A percentile compares a stretch with the other conserved stretches of the same genome.
Conservation (phyloP, 805 yeast species). For the Candida ovalis region DNA sequence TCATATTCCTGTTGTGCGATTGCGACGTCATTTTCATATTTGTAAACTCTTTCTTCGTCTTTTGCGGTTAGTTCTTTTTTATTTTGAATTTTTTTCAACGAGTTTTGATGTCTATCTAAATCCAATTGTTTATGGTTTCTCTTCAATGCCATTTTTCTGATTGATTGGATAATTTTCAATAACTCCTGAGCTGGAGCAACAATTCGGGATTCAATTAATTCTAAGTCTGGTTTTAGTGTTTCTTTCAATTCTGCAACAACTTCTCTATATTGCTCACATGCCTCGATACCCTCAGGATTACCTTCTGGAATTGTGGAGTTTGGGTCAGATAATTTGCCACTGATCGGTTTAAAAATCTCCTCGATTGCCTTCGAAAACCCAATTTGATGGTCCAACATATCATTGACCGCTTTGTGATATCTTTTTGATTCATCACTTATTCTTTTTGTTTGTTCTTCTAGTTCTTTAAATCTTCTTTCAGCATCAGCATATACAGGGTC, state of each 20-base stretch:
- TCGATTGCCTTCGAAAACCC: slow-evolving; percentile 95
- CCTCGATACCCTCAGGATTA: slow-evolving; percentile 94
- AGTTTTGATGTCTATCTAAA: slow-evolving; percentile 77
- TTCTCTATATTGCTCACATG: slow-evolving; percentile 86
- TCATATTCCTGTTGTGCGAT: slow-evolving; percentile 94
- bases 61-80: slow-evolving; percentile 82
- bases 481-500: slow-evolving; percentile 95
- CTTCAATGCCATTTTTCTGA: slow-evolving; percentile 91
- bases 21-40: slow-evolving; percentile 83
- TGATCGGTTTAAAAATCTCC: slow-evolving; percentile 92
- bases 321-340: slow-evolving; percentile 90
- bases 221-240: slow-evolving; percentile 87
- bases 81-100: slow-evolving; percentile 66
- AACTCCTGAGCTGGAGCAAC: slow-evolving; percentile 90
- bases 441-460: slow-evolving; percentile 85
- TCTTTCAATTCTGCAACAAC: slow-evolving; percentile 84
- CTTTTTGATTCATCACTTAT: slow-evolving; percentile 86
- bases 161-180: slow-evolving; percentile 71
- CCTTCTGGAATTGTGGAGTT: slow-evolving; percentile 84
- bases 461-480: slow-evolving; percentile 90
- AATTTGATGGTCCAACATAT: slow-evolving; percentile 89
- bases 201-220: slow-evolving; percentile 83
- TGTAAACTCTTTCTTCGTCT: slow-evolving; percentile 88
- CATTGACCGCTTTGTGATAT: slow-evolving; percentile 87
- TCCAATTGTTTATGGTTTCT: slow-evolving; percentile 95